Evolutionary conservation across 2,329 filamentous ascomycete species (phyloP), one percentile per base, ranked within the genome.

Genomic region (Hymenoscyphus scutula): DNA sequence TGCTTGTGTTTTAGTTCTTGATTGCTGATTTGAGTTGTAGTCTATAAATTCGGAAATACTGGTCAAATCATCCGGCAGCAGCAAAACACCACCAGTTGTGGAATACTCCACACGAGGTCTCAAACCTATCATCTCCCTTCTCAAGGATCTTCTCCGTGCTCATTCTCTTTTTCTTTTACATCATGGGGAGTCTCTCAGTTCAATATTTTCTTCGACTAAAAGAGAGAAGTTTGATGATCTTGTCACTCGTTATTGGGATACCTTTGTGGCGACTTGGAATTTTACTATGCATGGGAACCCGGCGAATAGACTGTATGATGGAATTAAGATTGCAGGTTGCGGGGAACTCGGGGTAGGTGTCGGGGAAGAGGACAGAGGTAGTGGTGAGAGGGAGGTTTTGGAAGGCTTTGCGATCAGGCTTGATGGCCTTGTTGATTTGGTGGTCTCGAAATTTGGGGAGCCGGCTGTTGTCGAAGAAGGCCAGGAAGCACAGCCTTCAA

Each of bases 321-420:
- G 91, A 5, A 86, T 97, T 72, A 97, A 96, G 75, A 81, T 99
- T 34, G 91, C 93, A 13, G 91, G 89, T 6, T 92, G 91, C 37
- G 94, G 95, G 19, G 94, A 98, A 77, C 84, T 98, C 29, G 95
- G 95, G 17, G 85, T 97, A 54, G 95, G 95, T 0, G 95, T 98
- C 1, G 95, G 95, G 19, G 95, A 98, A 74, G 95, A 98, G 77
- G 91, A 97, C 61, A 89, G 92, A 74, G 94, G 94, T 4, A 97
- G 94, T 73, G 92, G 92, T 34, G 94, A 98, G 78, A 83, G 94
- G 70, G 94, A 96, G 70, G 94, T 98, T 0, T 80, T 99, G 1
- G 94, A 98, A 75, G 92, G 92, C n/a, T 86, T 97, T 65, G 86
- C 92, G 1, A 83, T 82, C 10, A 82, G 90, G 61, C 90, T 91